Evolutionary conservation across 805 yeast genomes (phyloP), one percentile per base, ranked within the genome.

Genomic region (Maudiozyma saulgeensis): DNA sequence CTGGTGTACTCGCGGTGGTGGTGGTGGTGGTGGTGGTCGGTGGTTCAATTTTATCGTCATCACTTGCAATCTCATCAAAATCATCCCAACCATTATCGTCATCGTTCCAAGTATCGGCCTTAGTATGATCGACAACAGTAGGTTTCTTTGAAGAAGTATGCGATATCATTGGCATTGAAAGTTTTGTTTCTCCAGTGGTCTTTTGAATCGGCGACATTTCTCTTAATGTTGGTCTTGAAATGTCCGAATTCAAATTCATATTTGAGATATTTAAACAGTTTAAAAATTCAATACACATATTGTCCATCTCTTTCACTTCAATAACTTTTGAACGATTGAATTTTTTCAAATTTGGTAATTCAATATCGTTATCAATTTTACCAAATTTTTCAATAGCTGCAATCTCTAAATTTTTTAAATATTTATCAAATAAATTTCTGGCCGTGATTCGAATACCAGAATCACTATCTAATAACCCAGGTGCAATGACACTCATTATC

Each of bases 401-500:
- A 4, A 57, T 59, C 44, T 75, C 72, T 49, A 85, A 74, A 55
- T 78, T 80, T 4, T 62, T 65, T 59, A 84, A 69, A 59, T 86
- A 84, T 26, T 74, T 50, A 26, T 82, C 81, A 54, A 91, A 81
- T 0, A 88, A 76, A 43, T 73, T 66, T 56, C 79, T 79, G 0
- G 96, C 96, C 59, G 84, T 86, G 0, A 66, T 66, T 51, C 98
- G 73, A 2, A 91, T 90, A 47, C 78, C 76, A 6, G 70, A 67
- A 11, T 87, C 83, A 48, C 74, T 76, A 64, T 93, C 98, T 60
- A 91, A 74, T 49, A 91, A 69, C 1, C 93, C 80, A 0, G 93
- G 86, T 0, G 96, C 89, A 49, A 93, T 77, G 2, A 88, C 87
- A 0, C 96, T 91, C 48, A 93, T 68, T 16, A 90, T 78, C 61